Evolutionary conservation across 2,329 filamentous ascomycete species (phyloP).

Genomic region (Talaromyces sp.): DNA sequence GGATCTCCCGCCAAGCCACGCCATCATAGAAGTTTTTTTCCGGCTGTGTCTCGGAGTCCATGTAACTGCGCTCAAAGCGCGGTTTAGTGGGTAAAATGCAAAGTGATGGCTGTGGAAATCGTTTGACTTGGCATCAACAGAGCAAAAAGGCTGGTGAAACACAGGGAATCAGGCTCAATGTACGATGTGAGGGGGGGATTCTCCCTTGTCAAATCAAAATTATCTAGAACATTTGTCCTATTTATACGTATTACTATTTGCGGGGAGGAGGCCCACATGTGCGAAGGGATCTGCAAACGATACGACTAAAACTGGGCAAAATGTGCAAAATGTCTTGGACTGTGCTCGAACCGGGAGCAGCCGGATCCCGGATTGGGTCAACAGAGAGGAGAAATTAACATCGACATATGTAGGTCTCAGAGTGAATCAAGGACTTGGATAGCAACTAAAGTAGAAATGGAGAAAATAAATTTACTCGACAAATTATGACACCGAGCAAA

Average conservation of each 20-base stretch:
- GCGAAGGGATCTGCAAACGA: neutral
- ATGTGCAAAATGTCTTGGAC: neutral
- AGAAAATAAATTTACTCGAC: neutral
- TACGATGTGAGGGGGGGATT: neutral
- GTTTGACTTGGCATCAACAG: neutral
- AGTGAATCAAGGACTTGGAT: neutral
- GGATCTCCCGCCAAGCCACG: neutral
- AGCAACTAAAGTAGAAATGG: neutral
- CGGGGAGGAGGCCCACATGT: neutral
- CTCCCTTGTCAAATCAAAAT: neutral
- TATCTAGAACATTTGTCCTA: neutral
- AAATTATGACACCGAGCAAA: neutral
- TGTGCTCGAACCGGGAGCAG: neutral
- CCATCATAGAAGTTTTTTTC: neutral
- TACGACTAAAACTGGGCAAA: neutral
- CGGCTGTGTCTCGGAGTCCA: neutral
- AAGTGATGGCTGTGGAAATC: neutral
- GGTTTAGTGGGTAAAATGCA: neutral
- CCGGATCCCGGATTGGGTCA: neutral
- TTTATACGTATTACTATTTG: neutral
- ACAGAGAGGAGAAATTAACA: neutral
- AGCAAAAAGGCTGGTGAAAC: neutral
- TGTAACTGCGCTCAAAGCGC: neutral
- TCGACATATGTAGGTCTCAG: neutral
- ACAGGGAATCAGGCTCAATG: neutral